Base-by-base conservation (phyloP, 345 rosid species). In the Boechera retrofracta region DNA sequence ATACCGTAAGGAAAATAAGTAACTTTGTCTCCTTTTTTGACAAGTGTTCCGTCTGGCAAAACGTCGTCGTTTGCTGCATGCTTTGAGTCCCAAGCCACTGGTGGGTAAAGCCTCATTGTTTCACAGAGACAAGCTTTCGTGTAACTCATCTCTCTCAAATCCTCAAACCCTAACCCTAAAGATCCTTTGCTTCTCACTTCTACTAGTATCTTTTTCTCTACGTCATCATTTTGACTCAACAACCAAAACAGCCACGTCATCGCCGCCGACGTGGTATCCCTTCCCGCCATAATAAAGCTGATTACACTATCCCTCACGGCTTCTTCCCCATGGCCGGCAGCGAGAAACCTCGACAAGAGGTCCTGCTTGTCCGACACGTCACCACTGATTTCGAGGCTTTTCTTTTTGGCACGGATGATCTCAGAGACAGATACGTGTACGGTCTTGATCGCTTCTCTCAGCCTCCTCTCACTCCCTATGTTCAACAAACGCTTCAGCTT, bases 161-260 rank as follows among this genome's bases (percentile, higher is more conserved):
- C 69, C 39, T 86, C 81, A 58, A 75, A 84, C 69, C 82, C 83
- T 15, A 80, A 55, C 70, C 66, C 73, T 64, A 64, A 31, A 26
- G 72, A 4, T 59, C 32, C 73, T 16, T 57, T 65, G 36, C 41
- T 57, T 9, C 55, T 79, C 67, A 82, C 82, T 81, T 86, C 89
- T 15, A 42, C 53, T 0, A 82, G 54, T 3, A 90, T 70, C 73
- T 56, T 74, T 11, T 60, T 36, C 80, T 84, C 84, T 1, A 66
- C 79, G 15, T 69, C 55, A 32, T 53, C 68, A 31, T 89, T 83
- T 38, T 80, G 33, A 3, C 85, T 71, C 9, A 90, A 76, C 39
- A 86, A 29, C 94, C 92, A 92, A 39, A 92, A 89, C 7, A 92
- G 83, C 94, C 96, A 90, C 38, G 89, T 77, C 83, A 92, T 75